Conservation (phyloP, 192 early-diverging fungal species). For the Chytriomyces confervae region DNA sequence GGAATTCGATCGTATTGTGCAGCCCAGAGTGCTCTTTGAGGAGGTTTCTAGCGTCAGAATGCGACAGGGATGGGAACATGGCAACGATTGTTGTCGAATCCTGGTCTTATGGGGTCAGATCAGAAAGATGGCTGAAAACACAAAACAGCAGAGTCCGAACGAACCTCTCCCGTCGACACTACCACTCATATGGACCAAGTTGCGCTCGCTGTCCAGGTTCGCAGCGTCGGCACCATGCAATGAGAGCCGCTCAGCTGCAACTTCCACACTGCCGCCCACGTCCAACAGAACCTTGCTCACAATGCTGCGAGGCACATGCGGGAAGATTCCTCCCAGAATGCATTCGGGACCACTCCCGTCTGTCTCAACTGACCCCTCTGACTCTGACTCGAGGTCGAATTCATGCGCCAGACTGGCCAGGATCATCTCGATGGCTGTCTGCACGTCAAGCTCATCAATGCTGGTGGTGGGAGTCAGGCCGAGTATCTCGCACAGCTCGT, state of each 20-base stretch:
- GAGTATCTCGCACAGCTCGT: neutral
- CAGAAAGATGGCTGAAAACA: neutral
- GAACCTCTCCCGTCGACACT: conserved; percentile 2
- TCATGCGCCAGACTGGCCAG: conserved; percentile 4
- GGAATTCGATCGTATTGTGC: conserved; percentile 33
- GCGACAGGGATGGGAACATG: conserved; percentile 25
- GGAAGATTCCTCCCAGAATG: neutral
- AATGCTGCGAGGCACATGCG: neutral
- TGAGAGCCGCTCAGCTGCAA: conserved; percentile 10
- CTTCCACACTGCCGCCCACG: neutral
- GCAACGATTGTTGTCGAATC: conserved; percentile 12
- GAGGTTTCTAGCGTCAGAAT: conserved; percentile 2
- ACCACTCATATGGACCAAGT: neutral
- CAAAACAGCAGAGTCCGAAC: neutral
- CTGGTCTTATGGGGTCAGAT: conserved; percentile 12
- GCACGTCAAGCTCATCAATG: neutral
- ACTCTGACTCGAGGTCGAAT: conserved; percentile 2
- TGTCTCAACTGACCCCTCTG: neutral
- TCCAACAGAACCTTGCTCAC: neutral
- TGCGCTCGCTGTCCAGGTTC: neutral
- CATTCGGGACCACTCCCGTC: neutral
- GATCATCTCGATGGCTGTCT: conserved; percentile 16
- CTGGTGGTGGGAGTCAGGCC: neutral
- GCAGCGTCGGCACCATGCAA: neutral
- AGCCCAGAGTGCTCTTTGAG: conserved; percentile 26